Evolutionary conservation across 345 rosid species (phyloP).

Genomic region (Eucalyptus tenuipes): DNA sequence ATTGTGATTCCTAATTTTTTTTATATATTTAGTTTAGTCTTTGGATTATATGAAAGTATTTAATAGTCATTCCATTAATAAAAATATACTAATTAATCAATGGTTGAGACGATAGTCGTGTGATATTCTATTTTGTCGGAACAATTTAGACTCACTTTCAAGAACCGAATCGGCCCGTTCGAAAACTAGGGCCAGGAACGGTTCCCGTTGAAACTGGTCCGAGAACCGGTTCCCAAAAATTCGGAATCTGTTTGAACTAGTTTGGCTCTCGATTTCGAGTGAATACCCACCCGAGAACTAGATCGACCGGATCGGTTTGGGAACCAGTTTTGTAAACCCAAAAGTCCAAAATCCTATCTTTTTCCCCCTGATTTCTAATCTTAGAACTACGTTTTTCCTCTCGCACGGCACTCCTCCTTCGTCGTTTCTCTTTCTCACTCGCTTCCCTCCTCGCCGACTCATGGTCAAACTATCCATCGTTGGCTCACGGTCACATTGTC

Average conservation of each 20-base stretch:
- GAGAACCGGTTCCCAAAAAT: neutral
- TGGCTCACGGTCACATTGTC: too few species aligned
- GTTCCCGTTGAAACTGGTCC: fast-evolving
- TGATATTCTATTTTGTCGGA: neutral
- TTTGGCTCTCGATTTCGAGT: neutral
- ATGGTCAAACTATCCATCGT: too few species aligned
- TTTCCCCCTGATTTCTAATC: too few species aligned
- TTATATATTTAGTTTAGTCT: neutral
- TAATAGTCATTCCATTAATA: neutral
- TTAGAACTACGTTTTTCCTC: neutral
- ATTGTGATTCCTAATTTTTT: fast-evolving
- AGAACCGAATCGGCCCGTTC: fast-evolving
- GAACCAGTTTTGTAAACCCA: neutral
- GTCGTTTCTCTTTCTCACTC: too few species aligned
- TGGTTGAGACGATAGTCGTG: neutral
- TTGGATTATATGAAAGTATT: fast-evolving
- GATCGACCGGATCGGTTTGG: fast-evolving
- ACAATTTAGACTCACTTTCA: fast-evolving
- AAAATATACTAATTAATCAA: neutral
- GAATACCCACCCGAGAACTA: neutral
- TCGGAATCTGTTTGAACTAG: fast-evolving
- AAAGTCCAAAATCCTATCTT: neutral
- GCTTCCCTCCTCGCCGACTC: too few species aligned
- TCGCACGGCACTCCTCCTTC: too few species aligned
- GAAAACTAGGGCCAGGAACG: fast-evolving